Evolutionary conservation across 1,284 basidiomycete species (phyloP).

Genomic region (Ustilago nuda): DNA sequence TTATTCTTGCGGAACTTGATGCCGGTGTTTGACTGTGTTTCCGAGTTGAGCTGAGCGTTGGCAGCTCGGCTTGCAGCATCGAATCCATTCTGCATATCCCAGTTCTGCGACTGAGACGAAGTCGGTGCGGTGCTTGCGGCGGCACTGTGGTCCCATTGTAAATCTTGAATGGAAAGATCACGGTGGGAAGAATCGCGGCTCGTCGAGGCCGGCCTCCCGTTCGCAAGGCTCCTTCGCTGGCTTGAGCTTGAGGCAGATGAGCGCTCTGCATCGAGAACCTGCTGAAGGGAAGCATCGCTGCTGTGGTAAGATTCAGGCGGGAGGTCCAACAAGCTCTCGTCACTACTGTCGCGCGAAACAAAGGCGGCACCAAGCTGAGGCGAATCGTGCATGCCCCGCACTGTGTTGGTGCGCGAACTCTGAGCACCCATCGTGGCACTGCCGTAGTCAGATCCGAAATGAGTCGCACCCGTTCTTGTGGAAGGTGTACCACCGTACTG

Average conservation of each 20-base stretch:
- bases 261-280: slow-evolving; percentile 12
- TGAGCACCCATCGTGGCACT: slow-evolving; percentile 46
- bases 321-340: slow-evolving; percentile 46
- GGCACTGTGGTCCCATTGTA: slow-evolving; percentile 34
- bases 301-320: slow-evolving; percentile 49
- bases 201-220: slow-evolving; percentile 8
- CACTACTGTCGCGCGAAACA: slow-evolving; percentile 38
- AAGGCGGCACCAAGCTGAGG: slow-evolving; percentile 34
- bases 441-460: slow-evolving; percentile 46
- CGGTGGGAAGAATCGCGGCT: slow-evolving; percentile 39
- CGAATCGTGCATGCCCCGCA: slow-evolving; percentile 35
- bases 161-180: slow-evolving; percentile 25
- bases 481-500: slow-evolving; percentile 46
- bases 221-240: slow-evolving; percentile 8
- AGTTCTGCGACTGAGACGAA: slow-evolving; percentile 38
- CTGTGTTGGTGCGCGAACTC: slow-evolving; percentile 48
- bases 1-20: slow-evolving; percentile 48
- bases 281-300: slow-evolving; percentile 38
- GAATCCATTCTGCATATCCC: slow-evolving; percentile 20
- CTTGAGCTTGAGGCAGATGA: slow-evolving; percentile 30
- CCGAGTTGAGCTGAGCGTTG: not conserved
- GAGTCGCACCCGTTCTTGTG: slow-evolving; percentile 43
- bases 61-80: slow-evolving; percentile 9
- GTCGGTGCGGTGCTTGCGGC: slow-evolving; percentile 41
- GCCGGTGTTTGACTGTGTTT: slow-evolving; percentile 26